Evolutionary conservation across 2,329 filamentous ascomycete genomes (phyloP).

Genomic region (Penicillium sp.): DNA sequence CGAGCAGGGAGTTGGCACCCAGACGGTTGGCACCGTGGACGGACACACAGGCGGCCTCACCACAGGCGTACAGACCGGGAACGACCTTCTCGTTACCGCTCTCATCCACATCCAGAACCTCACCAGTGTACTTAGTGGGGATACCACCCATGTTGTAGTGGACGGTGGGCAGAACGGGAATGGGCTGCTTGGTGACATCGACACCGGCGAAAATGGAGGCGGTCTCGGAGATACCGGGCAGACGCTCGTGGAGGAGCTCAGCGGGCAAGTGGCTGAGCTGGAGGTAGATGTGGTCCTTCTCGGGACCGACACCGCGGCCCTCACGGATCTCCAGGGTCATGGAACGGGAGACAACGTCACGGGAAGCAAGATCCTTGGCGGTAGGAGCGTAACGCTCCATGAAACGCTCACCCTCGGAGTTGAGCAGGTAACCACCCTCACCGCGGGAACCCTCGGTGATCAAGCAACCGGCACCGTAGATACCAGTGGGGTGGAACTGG

Average conservation of each 20-base stretch:
- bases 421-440: constrained; percentile 96
- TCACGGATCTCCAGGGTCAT: constrained; percentile 99
- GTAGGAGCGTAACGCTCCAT: constrained; percentile 99
- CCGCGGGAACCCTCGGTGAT: constrained; percentile 98
- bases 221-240: constrained; percentile 98
- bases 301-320: constrained; percentile 91
- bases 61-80: constrained; percentile 91
- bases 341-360: constrained; percentile 93
- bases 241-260: constrained; percentile 90
- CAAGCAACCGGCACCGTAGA: constrained; percentile 96
- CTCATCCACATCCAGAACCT: constrained; percentile 87
- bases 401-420: constrained; percentile 97
- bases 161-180: constrained; percentile 92
- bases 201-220: constrained; percentile 96
- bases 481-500: constrained; percentile 98
- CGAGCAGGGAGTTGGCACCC: constrained; percentile 95
- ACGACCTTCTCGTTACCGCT: constrained; percentile 89
- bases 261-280: constrained; percentile 93
- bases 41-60: constrained; percentile 95
- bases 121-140: constrained; percentile 93
- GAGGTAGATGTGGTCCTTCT: constrained; percentile 98
- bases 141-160: constrained; percentile 99
- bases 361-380: constrained; percentile 94
- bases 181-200: constrained; percentile 95
- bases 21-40: constrained; percentile 98